These are phyloP conservation scores for Jamesozyma rosinii DNA, from an alignment of 805 yeast genomes.

Conservation along the genomic window DNA sequence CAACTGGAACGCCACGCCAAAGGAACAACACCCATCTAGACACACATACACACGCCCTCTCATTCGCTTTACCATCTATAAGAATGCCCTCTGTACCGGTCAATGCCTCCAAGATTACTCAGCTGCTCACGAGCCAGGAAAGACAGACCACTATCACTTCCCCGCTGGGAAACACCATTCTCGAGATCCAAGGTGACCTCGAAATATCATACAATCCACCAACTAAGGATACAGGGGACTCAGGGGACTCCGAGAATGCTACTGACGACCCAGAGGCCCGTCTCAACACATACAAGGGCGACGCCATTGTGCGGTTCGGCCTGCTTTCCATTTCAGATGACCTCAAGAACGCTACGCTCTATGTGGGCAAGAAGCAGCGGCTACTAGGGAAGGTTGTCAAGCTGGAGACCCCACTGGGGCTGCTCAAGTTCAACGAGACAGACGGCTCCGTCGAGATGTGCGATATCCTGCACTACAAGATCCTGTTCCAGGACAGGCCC, in stretches of 20 bases:
- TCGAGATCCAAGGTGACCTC: constrained; percentile 71
- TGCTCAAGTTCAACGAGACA: constrained; percentile 37
- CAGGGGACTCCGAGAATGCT: not conserved
- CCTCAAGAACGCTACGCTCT: constrained; percentile 42
- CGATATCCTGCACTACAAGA: constrained; percentile 50
- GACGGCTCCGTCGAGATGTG: constrained; percentile 39
- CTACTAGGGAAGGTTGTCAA: constrained; percentile 51
- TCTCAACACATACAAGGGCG: constrained; percentile 12
- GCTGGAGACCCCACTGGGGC: constrained; percentile 56
- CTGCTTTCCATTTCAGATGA: constrained; percentile 16
- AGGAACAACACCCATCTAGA: too few species aligned
- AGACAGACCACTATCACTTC: constrained; percentile 27
- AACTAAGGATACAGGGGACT: not conserved
- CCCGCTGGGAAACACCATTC: constrained; percentile 46
- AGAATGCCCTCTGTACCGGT: constrained; percentile 28
- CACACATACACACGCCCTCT: too few species aligned
- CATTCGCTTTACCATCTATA: too few species aligned
- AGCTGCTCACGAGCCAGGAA: constrained; percentile 7
- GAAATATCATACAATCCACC: constrained; percentile 26
- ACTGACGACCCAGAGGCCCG: constrained; percentile 14
- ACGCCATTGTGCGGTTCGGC: constrained; percentile 21
- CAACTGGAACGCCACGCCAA: not conserved
- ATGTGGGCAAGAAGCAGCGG: constrained; percentile 62
- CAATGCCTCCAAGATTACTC: constrained; percentile 15
- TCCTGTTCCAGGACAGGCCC: constrained; percentile 60